These are phyloP conservation scores for Trichoderma endophyticum DNA, from an alignment of 2,329 filamentous ascomycete genomes.

Conservation along the genomic window DNA sequence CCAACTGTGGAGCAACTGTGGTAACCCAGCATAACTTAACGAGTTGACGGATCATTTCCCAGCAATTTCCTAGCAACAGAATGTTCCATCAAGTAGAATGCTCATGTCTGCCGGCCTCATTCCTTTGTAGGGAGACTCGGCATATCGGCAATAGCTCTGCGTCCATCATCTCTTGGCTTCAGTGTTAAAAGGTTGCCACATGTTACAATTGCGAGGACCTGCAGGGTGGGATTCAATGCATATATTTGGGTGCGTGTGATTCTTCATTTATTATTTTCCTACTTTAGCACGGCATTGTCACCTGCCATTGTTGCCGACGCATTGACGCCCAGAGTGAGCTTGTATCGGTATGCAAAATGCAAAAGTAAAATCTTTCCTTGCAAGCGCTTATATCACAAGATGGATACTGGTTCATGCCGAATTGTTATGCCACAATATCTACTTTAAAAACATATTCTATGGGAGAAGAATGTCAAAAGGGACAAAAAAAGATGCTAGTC, in stretches of 20 bases:
- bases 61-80: not conserved
- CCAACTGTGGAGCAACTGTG: not conserved
- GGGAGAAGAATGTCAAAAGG: not conserved
- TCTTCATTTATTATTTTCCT: not conserved
- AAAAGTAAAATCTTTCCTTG: not conserved
- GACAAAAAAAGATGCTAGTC: not conserved
- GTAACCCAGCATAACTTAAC: not conserved
- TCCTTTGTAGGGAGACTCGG: not conserved
- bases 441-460: too few species aligned
- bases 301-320: not conserved
- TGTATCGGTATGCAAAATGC: not conserved
- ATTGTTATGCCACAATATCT: too few species aligned
- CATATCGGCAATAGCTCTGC: not conserved
- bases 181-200: not conserved
- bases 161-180: not conserved
- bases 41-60: not conserved
- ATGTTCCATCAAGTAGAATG: not conserved
- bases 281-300: not conserved
- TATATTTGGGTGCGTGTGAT: not conserved
- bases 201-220: not conserved
- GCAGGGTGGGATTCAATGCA: not conserved
- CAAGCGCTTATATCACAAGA: not conserved
- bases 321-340: not conserved
- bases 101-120: not conserved
- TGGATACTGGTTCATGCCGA: not conserved